These are phyloP conservation scores for Leccinum subtestaceum DNA, from an alignment of 768 basidiomycete species.

Conservation along the genomic window DNA sequence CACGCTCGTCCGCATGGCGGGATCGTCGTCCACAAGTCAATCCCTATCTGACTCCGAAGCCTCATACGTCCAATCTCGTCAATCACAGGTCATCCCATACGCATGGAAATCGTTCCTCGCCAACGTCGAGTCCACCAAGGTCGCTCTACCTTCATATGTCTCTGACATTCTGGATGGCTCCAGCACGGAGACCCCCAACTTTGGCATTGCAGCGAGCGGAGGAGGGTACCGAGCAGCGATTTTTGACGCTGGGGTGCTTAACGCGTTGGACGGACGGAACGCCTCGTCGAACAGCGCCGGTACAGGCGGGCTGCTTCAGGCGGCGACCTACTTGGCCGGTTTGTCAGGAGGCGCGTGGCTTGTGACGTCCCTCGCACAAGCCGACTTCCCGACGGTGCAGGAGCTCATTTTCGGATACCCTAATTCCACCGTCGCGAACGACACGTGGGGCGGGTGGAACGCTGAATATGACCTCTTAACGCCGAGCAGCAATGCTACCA, in stretches of 20 bases:
- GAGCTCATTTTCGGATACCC: conserved; percentile 37
- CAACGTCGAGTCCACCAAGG: conserved; percentile 33
- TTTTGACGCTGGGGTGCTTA: conserved; percentile 50
- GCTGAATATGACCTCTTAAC: conserved; percentile 17
- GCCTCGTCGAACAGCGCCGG: conserved; percentile 39
- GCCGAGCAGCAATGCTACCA: conserved; percentile 21
- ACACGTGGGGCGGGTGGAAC: conserved; percentile 36
- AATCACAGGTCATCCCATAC: conserved; percentile 34
- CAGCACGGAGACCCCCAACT: conserved; percentile 28
- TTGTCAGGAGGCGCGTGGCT: conserved; percentile 46
- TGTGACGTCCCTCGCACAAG: conserved; percentile 39
- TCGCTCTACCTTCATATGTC: conserved; percentile 35
- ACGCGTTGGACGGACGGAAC: conserved; percentile 51
- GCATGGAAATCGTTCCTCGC: conserved; percentile 42
- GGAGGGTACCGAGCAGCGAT: conserved; percentile 58
- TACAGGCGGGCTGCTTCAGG: conserved; percentile 50
- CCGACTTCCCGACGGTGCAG: conserved; percentile 39
- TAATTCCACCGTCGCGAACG: conserved; percentile 11
- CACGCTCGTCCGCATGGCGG: conserved; percentile 30
- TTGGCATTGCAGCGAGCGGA: conserved; percentile 54
- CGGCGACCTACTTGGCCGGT: conserved; percentile 51
- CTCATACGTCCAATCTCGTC: conserved; percentile 36
- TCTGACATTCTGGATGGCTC: conserved; percentile 28
- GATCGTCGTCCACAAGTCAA: conserved; percentile 26
- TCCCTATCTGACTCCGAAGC: conserved; percentile 36